Conservation (phyloP, 129 eudicot genomes). For the Erigeron canadensis region DNA sequence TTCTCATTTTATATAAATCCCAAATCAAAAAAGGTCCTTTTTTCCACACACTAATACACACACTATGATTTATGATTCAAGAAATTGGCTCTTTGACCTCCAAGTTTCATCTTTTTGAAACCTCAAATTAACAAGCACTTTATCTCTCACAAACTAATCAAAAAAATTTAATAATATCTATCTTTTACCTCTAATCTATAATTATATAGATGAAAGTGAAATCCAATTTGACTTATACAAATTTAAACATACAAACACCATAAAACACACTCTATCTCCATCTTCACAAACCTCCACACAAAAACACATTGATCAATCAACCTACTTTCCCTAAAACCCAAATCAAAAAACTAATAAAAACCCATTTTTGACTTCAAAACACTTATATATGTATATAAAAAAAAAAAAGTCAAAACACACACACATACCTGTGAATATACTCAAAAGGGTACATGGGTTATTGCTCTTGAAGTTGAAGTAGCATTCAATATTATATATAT, state of each 20-base stretch:
- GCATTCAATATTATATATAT: slow-evolving; percentile 14
- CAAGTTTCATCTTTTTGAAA: slow-evolving; percentile 9
- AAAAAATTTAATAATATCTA: neutral
- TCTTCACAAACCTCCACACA: slow-evolving; percentile 25
- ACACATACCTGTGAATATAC: slow-evolving; percentile 30
- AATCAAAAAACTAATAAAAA: slow-evolving; percentile 8
- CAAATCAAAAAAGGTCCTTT: slow-evolving; percentile 13
- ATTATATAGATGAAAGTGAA: slow-evolving; percentile 4
- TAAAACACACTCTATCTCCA: slow-evolving; percentile 36
- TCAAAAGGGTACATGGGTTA: slow-evolving; percentile 23
- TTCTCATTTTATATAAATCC: slow-evolving; percentile 19
- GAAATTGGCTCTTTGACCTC: slow-evolving; percentile 22
- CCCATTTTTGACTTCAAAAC: slow-evolving; percentile 27
- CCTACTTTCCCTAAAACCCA: slow-evolving; percentile 10
- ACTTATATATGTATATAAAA: neutral
- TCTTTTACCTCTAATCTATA: slow-evolving; percentile 2
- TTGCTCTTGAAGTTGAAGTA: slow-evolving; percentile 14
- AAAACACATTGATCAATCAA: slow-evolving; percentile 35
- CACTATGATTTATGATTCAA: slow-evolving; percentile 28
- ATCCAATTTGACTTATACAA: slow-evolving; percentile 22
- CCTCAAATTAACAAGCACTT: slow-evolving; percentile 14
- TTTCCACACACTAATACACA: slow-evolving; percentile 15
- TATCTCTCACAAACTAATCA: slow-evolving; percentile 9
- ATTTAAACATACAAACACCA: slow-evolving; percentile 22
- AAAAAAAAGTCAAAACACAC: slow-evolving; percentile 7